Evolutionary conservation across 306 rosid species (phyloP).

Genomic region (Lupinus albus): DNA sequence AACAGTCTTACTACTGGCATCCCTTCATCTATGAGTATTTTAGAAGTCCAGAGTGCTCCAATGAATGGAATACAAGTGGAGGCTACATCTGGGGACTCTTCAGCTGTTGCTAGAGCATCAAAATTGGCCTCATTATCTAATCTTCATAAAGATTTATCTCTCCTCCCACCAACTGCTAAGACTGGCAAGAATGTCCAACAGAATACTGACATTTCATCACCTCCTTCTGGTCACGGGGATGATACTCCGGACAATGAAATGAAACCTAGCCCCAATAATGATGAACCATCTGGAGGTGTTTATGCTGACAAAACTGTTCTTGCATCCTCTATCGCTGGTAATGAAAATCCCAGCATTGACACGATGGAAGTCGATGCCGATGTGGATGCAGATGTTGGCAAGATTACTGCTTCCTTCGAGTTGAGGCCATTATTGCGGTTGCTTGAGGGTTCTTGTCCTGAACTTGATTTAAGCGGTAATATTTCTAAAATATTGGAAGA

Average conservation of each 20-base stretch:
- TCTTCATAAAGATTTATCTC: constrained; percentile 64
- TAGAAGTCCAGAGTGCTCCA: constrained; percentile 75
- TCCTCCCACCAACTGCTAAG: constrained; percentile 63
- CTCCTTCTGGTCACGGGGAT: constrained; percentile 60
- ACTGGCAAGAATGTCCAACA: constrained; percentile 59
- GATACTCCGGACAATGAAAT: constrained; percentile 52
- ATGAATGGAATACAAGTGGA: constrained; percentile 74
- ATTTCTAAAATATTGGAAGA: constrained; percentile 68
- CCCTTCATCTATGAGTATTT: constrained; percentile 71
- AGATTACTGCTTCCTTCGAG: constrained; percentile 54
- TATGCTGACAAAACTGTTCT: constrained; percentile 57
- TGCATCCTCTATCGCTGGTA: constrained; percentile 55
- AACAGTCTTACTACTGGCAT: constrained; percentile 60
- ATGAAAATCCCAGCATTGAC: constrained; percentile 58
- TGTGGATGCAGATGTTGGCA: constrained; percentile 52
- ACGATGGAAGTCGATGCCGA: constrained; percentile 57
- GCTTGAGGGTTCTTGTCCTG: constrained; percentile 63
- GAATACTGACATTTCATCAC: constrained; percentile 57
- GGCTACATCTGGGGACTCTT: constrained; percentile 80
- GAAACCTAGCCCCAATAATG: constrained; percentile 58
- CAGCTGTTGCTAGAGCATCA: constrained; percentile 79
- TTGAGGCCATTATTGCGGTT: constrained; percentile 62
- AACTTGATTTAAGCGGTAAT: constrained; percentile 58
- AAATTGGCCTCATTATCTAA: constrained; percentile 76
- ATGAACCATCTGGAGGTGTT: constrained; percentile 52